phyloP scores from a whole-genome alignment of 176 grass and related monocot species.

The Poa pratensis region DNA sequence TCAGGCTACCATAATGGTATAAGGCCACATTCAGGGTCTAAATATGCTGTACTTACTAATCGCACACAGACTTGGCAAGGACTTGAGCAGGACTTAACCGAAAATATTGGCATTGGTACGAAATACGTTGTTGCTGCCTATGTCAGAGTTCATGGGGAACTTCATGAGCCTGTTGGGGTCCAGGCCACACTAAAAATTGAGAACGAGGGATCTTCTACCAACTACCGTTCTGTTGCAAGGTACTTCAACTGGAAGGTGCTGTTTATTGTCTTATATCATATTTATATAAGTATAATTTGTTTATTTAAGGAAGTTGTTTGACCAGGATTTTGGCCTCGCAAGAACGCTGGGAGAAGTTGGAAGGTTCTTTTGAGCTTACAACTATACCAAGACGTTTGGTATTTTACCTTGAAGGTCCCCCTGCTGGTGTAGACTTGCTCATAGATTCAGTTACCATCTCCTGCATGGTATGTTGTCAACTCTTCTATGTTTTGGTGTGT shows the following conservation, averaged over 20 bases:
- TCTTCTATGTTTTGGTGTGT: slow-evolving; percentile 10
- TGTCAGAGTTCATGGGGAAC: slow-evolving; percentile 72
- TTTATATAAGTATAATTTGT: neutral
- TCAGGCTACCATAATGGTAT: slow-evolving; percentile 68
- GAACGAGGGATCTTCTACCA: slow-evolving; percentile 55
- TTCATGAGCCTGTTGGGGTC: slow-evolving; percentile 57
- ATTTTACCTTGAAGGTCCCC: slow-evolving; percentile 83
- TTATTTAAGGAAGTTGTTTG: slow-evolving; percentile 39
- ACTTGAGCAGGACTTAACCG: slow-evolving; percentile 82
- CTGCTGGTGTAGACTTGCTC: slow-evolving; percentile 78
- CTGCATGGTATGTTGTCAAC: slow-evolving; percentile 50
- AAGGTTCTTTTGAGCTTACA: slow-evolving; percentile 77
- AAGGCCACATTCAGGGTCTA: slow-evolving; percentile 72
- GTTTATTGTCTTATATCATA: slow-evolving; percentile 30
- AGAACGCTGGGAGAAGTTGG: slow-evolving; percentile 81
- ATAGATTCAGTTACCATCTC: slow-evolving; percentile 83
- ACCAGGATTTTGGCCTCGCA: slow-evolving; percentile 58
- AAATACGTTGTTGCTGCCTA: slow-evolving; percentile 66
- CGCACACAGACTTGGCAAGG: slow-evolving; percentile 88
- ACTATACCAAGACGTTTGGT: slow-evolving; percentile 52
- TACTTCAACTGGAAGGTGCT: slow-evolving; percentile 40
- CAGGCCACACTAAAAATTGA: slow-evolving; percentile 81
- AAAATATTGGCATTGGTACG: slow-evolving; percentile 57
- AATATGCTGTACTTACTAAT: slow-evolving; percentile 79
- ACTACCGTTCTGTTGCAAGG: slow-evolving; percentile 68